Base-by-base conservation (phyloP, 148 eudicot species). In the Rhododendron henanense region DNA sequence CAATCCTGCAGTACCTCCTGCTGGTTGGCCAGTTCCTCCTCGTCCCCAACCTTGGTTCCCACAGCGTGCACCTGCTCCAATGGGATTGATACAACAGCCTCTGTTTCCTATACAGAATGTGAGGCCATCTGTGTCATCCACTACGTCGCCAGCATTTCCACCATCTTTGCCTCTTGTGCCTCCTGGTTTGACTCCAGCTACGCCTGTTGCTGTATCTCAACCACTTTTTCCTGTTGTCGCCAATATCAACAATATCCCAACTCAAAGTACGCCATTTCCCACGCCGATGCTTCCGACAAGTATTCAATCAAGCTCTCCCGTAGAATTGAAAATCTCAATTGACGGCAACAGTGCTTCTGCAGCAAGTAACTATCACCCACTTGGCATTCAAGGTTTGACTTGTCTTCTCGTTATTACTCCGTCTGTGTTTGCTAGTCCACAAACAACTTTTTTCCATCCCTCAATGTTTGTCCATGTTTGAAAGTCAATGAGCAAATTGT, bases 151-250 rank as follows among this genome's bases (percentile, higher is more conserved):
- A 35, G 90, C 87, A 84, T 80, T 92, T 50, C 98, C 91, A 87
- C 89, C 96, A 28, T 84, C 96, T 41, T 85, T 92, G 82, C 90
- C 91, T 44, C 78, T 86, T 37, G 88, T 91, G 48, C 95, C 94
- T 82, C 96, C 98, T 57, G 97, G 97, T 33, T 81, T 94, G 89
- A 87, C 93, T 86, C 86, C 92, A 67, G 85, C 93, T 65, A 78
- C 95, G n/a, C 87, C 96, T 85, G 88, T 85, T 82, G 90, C 96
- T 84, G 95, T 93, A 50, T 92, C 98, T 75, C 99, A 97, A 82
- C 99, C 99, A n/a, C 88, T 97, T 73, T 97, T 97, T 87, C 99
- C 99, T n/a, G 96, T 97, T 90, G 96, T 91, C 81, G 87, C 94
- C 79, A 87, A 87, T 74, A 86, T 88, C 86, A 90, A 71, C 86